Conservation (phyloP, 73 alveolate species). For the Uronychia setigera region DNA sequence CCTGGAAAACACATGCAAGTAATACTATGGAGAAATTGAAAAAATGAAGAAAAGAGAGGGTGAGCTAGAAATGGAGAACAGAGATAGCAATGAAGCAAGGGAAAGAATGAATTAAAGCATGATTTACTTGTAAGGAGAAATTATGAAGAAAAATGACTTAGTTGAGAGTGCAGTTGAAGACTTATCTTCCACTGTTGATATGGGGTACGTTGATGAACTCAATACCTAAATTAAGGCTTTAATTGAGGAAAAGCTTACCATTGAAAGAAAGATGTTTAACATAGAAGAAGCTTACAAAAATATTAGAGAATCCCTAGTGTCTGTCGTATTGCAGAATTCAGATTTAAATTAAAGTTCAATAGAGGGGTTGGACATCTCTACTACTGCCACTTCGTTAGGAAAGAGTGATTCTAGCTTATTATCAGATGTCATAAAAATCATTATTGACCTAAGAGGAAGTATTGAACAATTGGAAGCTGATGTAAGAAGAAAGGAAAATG, state of each 20-base stretch:
- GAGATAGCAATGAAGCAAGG: too few relatives aligned
- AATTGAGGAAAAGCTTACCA: not conserved
- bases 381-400: not conserved
- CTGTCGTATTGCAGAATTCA: not conserved
- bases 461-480: not conserved
- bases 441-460: not conserved
- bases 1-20: not conserved
- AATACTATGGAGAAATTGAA: not conserved
- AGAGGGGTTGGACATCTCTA: not conserved
- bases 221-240: not conserved
- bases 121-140: not conserved
- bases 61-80: too few relatives aligned
- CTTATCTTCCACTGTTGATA: not conserved
- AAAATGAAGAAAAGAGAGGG: not conserved
- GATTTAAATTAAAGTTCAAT: too few relatives aligned
- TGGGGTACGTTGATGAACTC: not conserved
- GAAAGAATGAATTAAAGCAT: too few relatives aligned
- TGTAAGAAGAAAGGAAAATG: too few relatives aligned
- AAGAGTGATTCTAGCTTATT: not conserved
- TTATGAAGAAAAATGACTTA: not conserved
- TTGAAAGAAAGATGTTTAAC: not conserved
- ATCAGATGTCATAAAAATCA: not conserved
- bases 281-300: not conserved
- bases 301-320: too few relatives aligned
- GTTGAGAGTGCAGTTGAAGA: not conserved